These are phyloP conservation scores for Ustilago sp. DNA, from an alignment of 1,284 basidiomycete genomes.

Conservation along the genomic window DNA sequence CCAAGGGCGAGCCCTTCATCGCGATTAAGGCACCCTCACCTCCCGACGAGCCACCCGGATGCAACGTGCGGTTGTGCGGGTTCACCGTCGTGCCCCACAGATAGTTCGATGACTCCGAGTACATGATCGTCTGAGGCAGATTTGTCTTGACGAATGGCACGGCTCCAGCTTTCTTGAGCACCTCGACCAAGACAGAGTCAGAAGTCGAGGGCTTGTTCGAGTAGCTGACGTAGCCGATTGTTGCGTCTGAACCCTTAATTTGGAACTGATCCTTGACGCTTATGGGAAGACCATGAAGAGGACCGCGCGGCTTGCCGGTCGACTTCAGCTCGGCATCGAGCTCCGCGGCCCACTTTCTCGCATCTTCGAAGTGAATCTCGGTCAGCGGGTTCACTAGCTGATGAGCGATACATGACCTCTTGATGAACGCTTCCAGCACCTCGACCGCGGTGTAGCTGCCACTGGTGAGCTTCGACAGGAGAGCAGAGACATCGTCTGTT, in stretches of 20 bases:
- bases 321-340: slow-evolving; percentile 73
- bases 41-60: slow-evolving; percentile 75
- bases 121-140: slow-evolving; percentile 55
- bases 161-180: slow-evolving; percentile 75
- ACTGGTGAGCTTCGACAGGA: slow-evolving; percentile 73
- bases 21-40: slow-evolving; percentile 77
- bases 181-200: slow-evolving; percentile 42
- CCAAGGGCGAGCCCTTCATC: slow-evolving; percentile 73
- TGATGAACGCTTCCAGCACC: slow-evolving; percentile 81
- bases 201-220: slow-evolving; percentile 34
- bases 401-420: slow-evolving; percentile 83
- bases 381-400: slow-evolving; percentile 76
- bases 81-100: slow-evolving; percentile 79
- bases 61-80: slow-evolving; percentile 73
- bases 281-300: slow-evolving; percentile 77
- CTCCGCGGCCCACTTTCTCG: slow-evolving; percentile 74
- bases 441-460: slow-evolving; percentile 76
- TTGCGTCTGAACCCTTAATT: slow-evolving; percentile 75
- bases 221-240: slow-evolving; percentile 77
- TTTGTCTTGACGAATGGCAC: slow-evolving; percentile 80
- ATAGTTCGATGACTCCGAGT: slow-evolving; percentile 71
- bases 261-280: slow-evolving; percentile 78
- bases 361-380: slow-evolving; percentile 77
- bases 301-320: slow-evolving; percentile 74
- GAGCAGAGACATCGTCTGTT: slow-evolving; percentile 70